Percentiles rank a stretch among this genome's conserved stretches.
Evolutionary conservation across 139 green algal species (phyloP).

Genomic region (Coelastrella sp.): DNA sequence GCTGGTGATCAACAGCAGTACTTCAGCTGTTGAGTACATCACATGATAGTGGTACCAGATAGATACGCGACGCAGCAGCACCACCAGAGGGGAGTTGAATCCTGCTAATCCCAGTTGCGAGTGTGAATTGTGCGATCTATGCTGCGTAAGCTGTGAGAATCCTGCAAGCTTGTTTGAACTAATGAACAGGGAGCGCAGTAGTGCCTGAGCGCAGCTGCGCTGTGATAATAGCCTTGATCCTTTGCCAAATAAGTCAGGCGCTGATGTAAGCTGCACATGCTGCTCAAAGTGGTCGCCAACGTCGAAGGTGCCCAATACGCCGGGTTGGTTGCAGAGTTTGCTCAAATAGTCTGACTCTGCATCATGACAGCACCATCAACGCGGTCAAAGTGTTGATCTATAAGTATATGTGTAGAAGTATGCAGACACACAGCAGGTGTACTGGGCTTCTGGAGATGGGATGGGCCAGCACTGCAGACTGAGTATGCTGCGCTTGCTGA

Average conservation of each 20-base stretch:
- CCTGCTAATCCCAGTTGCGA: neutral
- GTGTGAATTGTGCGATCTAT: neutral
- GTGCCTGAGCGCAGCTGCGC: neutral
- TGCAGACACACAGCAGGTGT: too few species aligned
- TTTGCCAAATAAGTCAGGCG: neutral
- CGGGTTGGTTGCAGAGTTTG: neutral
- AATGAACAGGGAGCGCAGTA: neutral
- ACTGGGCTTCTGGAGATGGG: too few species aligned
- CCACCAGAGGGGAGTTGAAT: neutral
- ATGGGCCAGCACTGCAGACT: too few species aligned
- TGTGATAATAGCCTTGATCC: neutral
- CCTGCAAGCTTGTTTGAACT: neutral
- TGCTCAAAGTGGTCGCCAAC: neutral
- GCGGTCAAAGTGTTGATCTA: neutral
- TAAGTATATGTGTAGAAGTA: too few species aligned
- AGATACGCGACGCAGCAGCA: constrained; percentile 18
- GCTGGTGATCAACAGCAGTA: neutral
- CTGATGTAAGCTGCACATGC: neutral
- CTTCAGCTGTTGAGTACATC: neutral
- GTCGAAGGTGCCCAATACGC: constrained; percentile 2
- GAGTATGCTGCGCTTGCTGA: too few species aligned
- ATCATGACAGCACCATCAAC: neutral
- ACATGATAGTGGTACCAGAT: constrained; percentile 25
- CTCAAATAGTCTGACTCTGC: neutral
- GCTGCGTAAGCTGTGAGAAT: constrained; percentile 9